These are phyloP conservation scores for Nakaseomyces uthaithaninus DNA, from an alignment of 1,139 yeast genomes.

Conservation along the genomic window DNA sequence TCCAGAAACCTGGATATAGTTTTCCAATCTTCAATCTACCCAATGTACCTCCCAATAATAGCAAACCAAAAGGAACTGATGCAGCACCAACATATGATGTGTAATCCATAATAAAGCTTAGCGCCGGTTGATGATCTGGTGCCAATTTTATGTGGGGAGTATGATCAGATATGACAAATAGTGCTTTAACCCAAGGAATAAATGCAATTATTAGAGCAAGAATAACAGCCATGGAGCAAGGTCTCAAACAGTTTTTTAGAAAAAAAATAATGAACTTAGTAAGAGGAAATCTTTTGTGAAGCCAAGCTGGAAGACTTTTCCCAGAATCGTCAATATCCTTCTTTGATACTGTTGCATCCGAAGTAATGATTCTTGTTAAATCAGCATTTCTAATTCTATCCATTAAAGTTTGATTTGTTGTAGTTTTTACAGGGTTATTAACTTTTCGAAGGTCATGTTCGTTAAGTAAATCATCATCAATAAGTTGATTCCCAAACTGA, in stretches of 20 bases:
- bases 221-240: constrained; percentile 60
- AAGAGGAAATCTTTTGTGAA: constrained; percentile 25
- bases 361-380: constrained; percentile 29
- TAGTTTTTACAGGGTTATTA: neutral
- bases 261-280: constrained; percentile 31
- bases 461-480: constrained; percentile 14
- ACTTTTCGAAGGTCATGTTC: constrained; percentile 8
- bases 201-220: constrained; percentile 58
- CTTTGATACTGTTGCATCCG: constrained; percentile 30
- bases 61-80: constrained; percentile 74
- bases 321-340: constrained; percentile 31
- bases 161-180: constrained; percentile 45
- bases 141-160: constrained; percentile 48
- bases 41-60: constrained; percentile 74
- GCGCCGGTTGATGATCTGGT: constrained; percentile 73
- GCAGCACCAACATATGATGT: constrained; percentile 73
- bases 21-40: constrained; percentile 55
- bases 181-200: constrained; percentile 79
- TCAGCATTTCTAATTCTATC: constrained; percentile 18
- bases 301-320: constrained; percentile 21
- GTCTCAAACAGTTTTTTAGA: constrained; percentile 57
- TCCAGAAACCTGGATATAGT: constrained; percentile 64
- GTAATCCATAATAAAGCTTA: constrained; percentile 73
- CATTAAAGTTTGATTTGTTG: constrained; percentile 1
- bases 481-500: constrained; percentile 22